Evolutionary conservation across 805 yeast genomes (phyloP).

Genomic region (Suhomyces sp.): DNA sequence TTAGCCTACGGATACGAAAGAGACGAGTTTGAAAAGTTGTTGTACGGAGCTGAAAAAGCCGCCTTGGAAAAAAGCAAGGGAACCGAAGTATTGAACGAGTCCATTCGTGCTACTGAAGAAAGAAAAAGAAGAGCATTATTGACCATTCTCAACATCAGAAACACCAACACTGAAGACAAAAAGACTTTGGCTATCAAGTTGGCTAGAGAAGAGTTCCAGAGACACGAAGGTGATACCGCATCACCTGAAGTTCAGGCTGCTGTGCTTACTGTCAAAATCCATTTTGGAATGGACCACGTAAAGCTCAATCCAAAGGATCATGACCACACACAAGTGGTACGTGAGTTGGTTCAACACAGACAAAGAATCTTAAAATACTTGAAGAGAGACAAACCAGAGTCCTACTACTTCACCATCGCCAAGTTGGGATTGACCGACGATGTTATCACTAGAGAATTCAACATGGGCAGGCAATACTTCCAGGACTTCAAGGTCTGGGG

Average conservation of each 20-base stretch:
- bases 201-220: conserved; percentile 77
- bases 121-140: conserved; percentile 63
- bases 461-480: conserved; percentile 72
- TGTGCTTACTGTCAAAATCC: conserved; percentile 74
- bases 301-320: conserved; percentile 67
- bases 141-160: conserved; percentile 72
- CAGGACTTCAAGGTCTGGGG: conserved; percentile 78
- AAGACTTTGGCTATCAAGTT: conserved; percentile 55
- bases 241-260: conserved; percentile 97
- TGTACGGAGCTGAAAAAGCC: conserved; percentile 75
- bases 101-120: conserved; percentile 37
- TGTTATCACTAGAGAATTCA: conserved; percentile 74
- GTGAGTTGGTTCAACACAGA: conserved; percentile 86
- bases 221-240: conserved; percentile 88
- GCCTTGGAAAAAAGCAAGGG: conserved; percentile 36
- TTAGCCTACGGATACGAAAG: conserved; percentile 58
- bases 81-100: conserved; percentile 29
- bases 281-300: conserved; percentile 71
- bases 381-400: conserved; percentile 74
- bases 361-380: conserved; percentile 79
- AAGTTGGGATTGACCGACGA: conserved; percentile 86
- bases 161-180: conserved; percentile 59
- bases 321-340: conserved; percentile 62
- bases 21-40: conserved; percentile 67
- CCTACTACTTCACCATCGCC: conserved; percentile 81